Conservation (phyloP, 495 filamentous ascomycete genomes). For the Xylona heveae region DNA sequence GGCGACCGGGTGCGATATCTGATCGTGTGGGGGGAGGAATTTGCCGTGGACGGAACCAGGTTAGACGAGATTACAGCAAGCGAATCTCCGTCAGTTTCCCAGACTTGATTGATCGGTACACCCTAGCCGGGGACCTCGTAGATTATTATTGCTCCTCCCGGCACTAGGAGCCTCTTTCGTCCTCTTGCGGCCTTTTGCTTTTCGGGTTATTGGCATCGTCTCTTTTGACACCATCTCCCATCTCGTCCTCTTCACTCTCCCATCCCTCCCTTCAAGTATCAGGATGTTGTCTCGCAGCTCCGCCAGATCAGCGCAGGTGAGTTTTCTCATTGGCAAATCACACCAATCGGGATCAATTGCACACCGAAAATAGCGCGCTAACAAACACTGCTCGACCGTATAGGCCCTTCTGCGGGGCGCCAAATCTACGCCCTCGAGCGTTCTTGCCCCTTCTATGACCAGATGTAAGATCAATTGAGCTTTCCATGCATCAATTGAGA, state of each 20-base stretch:
- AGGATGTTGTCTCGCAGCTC: conserved; percentile 4
- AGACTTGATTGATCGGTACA: too few species aligned
- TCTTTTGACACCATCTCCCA: too few species aligned
- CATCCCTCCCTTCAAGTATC: not conserved
- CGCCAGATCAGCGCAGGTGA: conserved; percentile 1
- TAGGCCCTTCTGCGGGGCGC: conserved; percentile 3
- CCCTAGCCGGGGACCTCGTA: too few species aligned
- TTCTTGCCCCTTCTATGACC: conserved; percentile 1
- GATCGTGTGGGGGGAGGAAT: too few species aligned
- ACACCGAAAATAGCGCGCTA: too few species aligned
- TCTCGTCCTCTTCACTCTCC: not conserved
- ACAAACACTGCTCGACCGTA: not conserved
- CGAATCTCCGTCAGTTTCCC: too few species aligned
- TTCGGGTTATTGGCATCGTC: conserved; percentile 1
- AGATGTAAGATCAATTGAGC: not conserved
- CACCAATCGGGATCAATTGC: not conserved
- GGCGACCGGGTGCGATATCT: too few species aligned
- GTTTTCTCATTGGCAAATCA: not conserved
- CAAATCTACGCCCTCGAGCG: not conserved
- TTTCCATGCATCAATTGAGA: too few species aligned
- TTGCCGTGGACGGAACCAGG: too few species aligned
- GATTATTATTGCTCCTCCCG: conserved; percentile 1
- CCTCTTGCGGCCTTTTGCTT: not conserved
- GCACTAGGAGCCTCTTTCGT: not conserved
- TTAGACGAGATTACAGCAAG: too few species aligned